phyloP scores from a whole-genome alignment of 1,139 yeast species.

The Debaryomyces coudertii region DNA sequence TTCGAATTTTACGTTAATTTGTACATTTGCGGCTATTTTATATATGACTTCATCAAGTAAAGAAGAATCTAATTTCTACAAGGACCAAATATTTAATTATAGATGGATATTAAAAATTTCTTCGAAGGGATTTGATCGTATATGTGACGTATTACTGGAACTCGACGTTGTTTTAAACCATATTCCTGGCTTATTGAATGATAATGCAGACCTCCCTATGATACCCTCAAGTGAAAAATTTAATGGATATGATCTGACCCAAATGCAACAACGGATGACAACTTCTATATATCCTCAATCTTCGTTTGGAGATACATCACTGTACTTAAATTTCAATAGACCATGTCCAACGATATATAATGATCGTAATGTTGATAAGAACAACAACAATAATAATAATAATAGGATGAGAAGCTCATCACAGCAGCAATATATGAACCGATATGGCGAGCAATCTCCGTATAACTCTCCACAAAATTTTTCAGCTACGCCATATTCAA shows the following conservation, averaged over 20 bases:
- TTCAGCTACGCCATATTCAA: slow-evolving; percentile 7
- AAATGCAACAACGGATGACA: slow-evolving; percentile 10
- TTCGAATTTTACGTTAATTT: slow-evolving; percentile 76
- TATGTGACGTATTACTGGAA: slow-evolving; percentile 66
- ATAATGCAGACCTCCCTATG: slow-evolving; percentile 44
- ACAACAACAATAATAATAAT: background rate
- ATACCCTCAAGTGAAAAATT: background rate
- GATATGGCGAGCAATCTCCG: slow-evolving; percentile 3
- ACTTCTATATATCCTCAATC: background rate
- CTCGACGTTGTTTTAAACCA: slow-evolving; percentile 67
- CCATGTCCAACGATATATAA: background rate
- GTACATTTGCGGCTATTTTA: slow-evolving; percentile 81
- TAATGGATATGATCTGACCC: slow-evolving; percentile 9
- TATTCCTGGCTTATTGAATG: slow-evolving; percentile 66
- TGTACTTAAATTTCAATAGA: background rate
- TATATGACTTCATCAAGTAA: slow-evolving; percentile 61
- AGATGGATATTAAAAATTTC: slow-evolving; percentile 74
- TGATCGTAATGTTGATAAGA: background rate
- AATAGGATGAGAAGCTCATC: background rate
- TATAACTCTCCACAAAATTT: slow-evolving; percentile 1
- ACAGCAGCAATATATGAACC: background rate
- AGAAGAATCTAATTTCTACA: slow-evolving; percentile 66
- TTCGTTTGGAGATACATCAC: slow-evolving; percentile 1
- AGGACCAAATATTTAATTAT: slow-evolving; percentile 72
- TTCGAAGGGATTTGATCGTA: slow-evolving; percentile 75